Percentiles rank a stretch among this genome's conserved stretches.
These are phyloP conservation scores for Umbilicus rupestris DNA, from an alignment of 164 flowering plant species.

Conservation along the genomic window DNA sequence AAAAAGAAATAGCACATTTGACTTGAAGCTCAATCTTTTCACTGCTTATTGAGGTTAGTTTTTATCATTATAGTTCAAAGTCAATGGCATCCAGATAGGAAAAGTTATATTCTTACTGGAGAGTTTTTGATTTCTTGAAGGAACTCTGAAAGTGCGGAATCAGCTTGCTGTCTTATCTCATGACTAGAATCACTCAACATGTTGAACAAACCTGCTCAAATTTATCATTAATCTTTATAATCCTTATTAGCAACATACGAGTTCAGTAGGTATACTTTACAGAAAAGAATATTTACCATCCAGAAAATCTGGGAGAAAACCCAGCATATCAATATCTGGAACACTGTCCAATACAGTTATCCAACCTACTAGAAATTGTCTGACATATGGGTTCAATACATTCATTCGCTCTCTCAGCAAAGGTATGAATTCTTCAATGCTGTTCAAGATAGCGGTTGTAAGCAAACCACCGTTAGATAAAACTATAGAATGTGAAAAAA, in stretches of 20 bases:
- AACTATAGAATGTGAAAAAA: neutral
- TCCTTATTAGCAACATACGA: neutral
- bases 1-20: conserved; percentile 21
- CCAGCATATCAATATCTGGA: conserved; percentile 98
- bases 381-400: conserved; percentile 81
- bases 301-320: conserved; percentile 99
- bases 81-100: neutral
- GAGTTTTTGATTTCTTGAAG: conserved; percentile 96
- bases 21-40: neutral
- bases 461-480: conserved; percentile 7
- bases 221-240: neutral
- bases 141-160: conserved; percentile 96
- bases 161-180: conserved; percentile 98
- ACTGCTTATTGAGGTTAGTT: no score
- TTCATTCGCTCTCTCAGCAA: conserved; percentile 94
- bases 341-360: conserved; percentile 96
- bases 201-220: conserved; percentile 69
- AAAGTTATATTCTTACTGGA: conserved; percentile 51
- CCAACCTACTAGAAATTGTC: conserved; percentile 99
- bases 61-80: neutral
- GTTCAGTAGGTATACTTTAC: neutral
- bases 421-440: conserved; percentile 98
- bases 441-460: conserved; percentile 21
- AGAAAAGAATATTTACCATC: conserved; percentile 56
- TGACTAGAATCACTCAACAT: conserved; percentile 96